A percentile compares a stretch with the other conserved stretches of the same genome.
phyloP scores from a whole-genome alignment of 78 protist species.

The Emiliania huxleyi region DNA sequence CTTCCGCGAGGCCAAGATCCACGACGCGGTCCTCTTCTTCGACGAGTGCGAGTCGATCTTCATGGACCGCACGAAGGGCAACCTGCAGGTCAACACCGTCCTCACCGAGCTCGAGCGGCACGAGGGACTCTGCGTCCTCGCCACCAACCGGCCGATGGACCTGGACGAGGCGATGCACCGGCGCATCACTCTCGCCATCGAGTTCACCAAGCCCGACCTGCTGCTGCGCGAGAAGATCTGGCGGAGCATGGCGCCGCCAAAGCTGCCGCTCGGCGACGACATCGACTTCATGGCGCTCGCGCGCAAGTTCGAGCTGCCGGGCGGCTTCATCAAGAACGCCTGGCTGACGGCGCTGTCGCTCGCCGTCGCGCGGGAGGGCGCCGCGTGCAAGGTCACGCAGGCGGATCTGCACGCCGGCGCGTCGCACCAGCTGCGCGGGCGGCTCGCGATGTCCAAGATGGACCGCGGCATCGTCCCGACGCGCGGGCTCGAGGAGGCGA shows the following conservation, averaged over 20 bases:
- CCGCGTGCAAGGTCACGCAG: background rate
- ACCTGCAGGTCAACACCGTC: slow-evolving; percentile 56
- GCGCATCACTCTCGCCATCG: slow-evolving; percentile 67
- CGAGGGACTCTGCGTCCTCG: slow-evolving; percentile 63
- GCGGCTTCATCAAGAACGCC: slow-evolving; percentile 78
- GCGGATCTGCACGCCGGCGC: slow-evolving; percentile 66
- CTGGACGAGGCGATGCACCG: slow-evolving; percentile 79
- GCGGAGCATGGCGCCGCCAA: slow-evolving; percentile 24
- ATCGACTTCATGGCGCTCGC: slow-evolving; percentile 63
- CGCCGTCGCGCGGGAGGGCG: slow-evolving; percentile 58
- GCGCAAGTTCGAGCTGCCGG: slow-evolving; percentile 60
- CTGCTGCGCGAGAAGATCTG: slow-evolving; percentile 55
- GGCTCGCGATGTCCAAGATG: slow-evolving; percentile 43
- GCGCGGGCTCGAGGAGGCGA: slow-evolving; percentile 39
- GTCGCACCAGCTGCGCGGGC: slow-evolving; percentile 51
- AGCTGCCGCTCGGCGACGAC: slow-evolving; percentile 28
- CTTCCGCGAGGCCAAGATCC: slow-evolving; percentile 73
- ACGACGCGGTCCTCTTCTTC: slow-evolving; percentile 58
- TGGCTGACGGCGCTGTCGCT: slow-evolving; percentile 52
- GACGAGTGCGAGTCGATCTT: slow-evolving; percentile 57
- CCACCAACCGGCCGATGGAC: slow-evolving; percentile 73
- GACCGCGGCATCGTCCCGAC: slow-evolving; percentile 57
- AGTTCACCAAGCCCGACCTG: slow-evolving; percentile 64
- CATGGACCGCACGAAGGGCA: slow-evolving; percentile 45
- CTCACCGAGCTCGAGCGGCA: slow-evolving; percentile 68